These are phyloP conservation scores for Penicillium concentricum DNA, from an alignment of 2,329 filamentous ascomycete species.

Conservation along the genomic window DNA sequence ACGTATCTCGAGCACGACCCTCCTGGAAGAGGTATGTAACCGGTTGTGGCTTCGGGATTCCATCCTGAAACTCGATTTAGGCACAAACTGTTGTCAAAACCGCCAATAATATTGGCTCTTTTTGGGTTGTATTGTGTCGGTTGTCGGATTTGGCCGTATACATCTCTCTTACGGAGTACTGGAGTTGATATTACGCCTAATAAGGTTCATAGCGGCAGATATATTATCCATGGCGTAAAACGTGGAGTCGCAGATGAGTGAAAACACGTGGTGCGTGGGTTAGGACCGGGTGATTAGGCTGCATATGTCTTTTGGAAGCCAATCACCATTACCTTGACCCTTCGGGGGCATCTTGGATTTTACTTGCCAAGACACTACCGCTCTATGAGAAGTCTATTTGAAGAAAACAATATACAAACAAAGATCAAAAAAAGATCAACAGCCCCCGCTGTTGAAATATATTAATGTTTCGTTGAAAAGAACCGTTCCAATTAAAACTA, in stretches of 20 bases:
- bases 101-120: neutral
- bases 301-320: neutral
- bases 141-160: neutral
- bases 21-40: neutral
- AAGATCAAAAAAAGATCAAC: neutral
- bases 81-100: slow-evolving; percentile 10
- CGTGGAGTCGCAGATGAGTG: neutral
- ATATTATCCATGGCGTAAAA: neutral
- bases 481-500: neutral
- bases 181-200: neutral
- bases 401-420: neutral
- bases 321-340: neutral
- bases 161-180: neutral
- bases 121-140: neutral
- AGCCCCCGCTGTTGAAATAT: neutral
- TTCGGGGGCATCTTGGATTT: neutral
- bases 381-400: neutral
- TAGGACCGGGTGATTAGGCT: neutral
- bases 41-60: slow-evolving; percentile 23
- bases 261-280: neutral
- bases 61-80: slow-evolving; percentile 9
- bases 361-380: neutral
- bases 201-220: neutral
- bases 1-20: neutral
- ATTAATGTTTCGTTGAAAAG: neutral